These are phyloP conservation scores for Camellia granthamiana DNA, from an alignment of 148 eudicot species.

Conservation along the genomic window DNA sequence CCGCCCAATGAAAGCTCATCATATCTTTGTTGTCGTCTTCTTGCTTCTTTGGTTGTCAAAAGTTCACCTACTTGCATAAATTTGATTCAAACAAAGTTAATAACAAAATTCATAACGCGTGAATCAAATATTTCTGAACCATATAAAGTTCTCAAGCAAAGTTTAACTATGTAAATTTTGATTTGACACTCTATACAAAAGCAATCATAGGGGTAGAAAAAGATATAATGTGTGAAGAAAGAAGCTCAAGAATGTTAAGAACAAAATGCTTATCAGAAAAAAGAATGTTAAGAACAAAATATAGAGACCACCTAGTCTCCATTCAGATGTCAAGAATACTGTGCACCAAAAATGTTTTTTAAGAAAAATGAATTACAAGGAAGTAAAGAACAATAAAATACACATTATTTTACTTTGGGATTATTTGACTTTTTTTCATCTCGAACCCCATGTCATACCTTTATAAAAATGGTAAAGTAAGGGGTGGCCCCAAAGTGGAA, in stretches of 20 bases:
- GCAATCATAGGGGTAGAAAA: background rate
- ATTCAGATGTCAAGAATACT: too few species aligned
- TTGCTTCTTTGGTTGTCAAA: conserved; percentile 78
- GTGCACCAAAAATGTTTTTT: too few species aligned
- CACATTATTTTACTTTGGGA: too few species aligned
- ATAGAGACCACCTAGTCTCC: background rate
- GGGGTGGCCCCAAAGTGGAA: too few species aligned
- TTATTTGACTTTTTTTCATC: too few species aligned
- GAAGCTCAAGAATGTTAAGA: background rate
- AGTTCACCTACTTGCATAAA: conserved; percentile 55
- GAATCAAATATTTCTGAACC: background rate
- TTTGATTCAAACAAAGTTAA: background rate
- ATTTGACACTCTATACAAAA: background rate
- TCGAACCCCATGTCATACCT: too few species aligned
- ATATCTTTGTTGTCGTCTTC: conserved; percentile 56
- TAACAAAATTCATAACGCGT: background rate
- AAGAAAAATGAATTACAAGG: too few species aligned
- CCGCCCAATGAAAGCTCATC: conserved; percentile 52
- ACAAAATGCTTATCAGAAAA: too few species aligned
- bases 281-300: background rate
- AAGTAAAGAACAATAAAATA: too few species aligned
- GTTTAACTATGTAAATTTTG: background rate
- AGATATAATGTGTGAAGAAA: background rate
- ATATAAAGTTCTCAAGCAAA: background rate
- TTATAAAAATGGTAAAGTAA: too few species aligned